A percentile compares a stretch with the other conserved stretches of the same genome.
phyloP scores from a whole-genome alignment of 2,329 filamentous ascomycete genomes.

The Phyllosticta citrichinensis region DNA sequence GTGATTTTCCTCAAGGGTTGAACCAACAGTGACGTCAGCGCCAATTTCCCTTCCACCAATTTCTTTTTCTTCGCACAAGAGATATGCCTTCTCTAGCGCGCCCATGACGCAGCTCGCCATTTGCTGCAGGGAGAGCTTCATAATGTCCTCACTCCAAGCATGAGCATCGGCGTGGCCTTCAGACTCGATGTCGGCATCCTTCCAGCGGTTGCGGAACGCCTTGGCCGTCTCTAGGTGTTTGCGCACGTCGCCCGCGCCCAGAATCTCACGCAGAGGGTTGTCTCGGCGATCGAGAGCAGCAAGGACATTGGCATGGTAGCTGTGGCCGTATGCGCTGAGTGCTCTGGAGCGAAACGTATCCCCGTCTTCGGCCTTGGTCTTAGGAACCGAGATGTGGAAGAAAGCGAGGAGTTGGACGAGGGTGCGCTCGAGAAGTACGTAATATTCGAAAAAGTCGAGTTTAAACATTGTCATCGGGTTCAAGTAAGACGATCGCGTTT shows the following conservation, averaged over 20 bases:
- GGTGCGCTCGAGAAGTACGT: slow-evolving; percentile 61
- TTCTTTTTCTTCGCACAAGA: neutral
- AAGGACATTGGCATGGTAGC: slow-evolving; percentile 62
- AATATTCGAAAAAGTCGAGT: slow-evolving; percentile 69
- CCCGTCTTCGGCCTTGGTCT: neutral
- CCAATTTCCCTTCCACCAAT: neutral
- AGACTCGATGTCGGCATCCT: slow-evolving; percentile 47
- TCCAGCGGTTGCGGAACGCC: slow-evolving; percentile 63
- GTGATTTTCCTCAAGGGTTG: neutral
- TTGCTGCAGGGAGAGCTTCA: neutral
- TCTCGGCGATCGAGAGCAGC: slow-evolving; percentile 46
- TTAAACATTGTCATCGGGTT: slow-evolving; percentile 51
- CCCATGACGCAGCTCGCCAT: slow-evolving; percentile 3
- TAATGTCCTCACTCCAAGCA: slow-evolving; percentile 1
- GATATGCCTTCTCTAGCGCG: slow-evolving; percentile 6
- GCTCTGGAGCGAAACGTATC: slow-evolving; percentile 15
- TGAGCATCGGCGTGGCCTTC: neutral
- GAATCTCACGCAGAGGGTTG: slow-evolving; percentile 46
- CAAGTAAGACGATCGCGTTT: neutral
- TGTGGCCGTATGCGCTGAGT: slow-evolving; percentile 28
- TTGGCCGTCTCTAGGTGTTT: slow-evolving; percentile 56
- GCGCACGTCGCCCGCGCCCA: slow-evolving; percentile 47
- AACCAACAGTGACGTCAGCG: neutral
- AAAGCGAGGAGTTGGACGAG: slow-evolving; percentile 57
- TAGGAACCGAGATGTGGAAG: slow-evolving; percentile 46